These are phyloP conservation scores for Pseudogymnoascus sp. DNA, from an alignment of 2,329 filamentous ascomycete genomes.

Conservation along the genomic window DNA sequence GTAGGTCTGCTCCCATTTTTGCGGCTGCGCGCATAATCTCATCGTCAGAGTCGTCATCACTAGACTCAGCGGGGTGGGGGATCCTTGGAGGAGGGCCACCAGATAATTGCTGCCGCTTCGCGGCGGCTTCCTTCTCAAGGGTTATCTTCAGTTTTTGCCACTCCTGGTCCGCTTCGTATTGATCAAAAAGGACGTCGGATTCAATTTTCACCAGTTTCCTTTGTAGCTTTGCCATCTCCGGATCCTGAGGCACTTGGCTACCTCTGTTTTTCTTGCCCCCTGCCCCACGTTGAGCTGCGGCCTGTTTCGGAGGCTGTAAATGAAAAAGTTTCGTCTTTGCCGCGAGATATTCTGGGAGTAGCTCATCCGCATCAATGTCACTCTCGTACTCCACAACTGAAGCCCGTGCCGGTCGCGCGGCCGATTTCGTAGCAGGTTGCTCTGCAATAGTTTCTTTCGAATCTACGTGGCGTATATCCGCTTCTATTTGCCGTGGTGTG, in stretches of 20 bases:
- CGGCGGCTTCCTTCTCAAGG: slow-evolving; percentile 54
- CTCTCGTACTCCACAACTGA: slow-evolving; percentile 48
- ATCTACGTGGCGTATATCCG: slow-evolving; percentile 25
- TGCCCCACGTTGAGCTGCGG: slow-evolving; percentile 16
- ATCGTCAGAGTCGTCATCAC: slow-evolving; percentile 36
- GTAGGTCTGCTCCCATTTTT: slow-evolving; percentile 49
- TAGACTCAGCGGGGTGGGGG: slow-evolving; percentile 11
- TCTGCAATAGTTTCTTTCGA: slow-evolving; percentile 9
- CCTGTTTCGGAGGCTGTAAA: slow-evolving; percentile 44
- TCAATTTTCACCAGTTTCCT: slow-evolving; percentile 72
- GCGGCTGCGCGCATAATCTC: slow-evolving; percentile 48
- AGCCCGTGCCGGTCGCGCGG: not conserved
- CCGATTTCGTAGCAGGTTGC: not conserved
- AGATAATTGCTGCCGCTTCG: slow-evolving; percentile 35
- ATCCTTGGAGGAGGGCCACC: slow-evolving; percentile 20
- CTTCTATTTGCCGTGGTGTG: slow-evolving; percentile 24
- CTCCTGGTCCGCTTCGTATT: slow-evolving; percentile 52
- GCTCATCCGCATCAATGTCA: slow-evolving; percentile 66
- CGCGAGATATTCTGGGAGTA: slow-evolving; percentile 69
- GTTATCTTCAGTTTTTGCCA: slow-evolving; percentile 55
- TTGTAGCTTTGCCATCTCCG: slow-evolving; percentile 55
- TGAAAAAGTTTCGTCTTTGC: slow-evolving; percentile 63
- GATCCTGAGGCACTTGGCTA: slow-evolving; percentile 18
- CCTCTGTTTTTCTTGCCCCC: slow-evolving; percentile 13
- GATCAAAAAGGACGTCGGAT: slow-evolving; percentile 69